Percentiles rank a stretch among this genome's conserved stretches.
Conservation (phyloP, 768 basidiomycete genomes). For the Cantharellus anzutake region DNA sequence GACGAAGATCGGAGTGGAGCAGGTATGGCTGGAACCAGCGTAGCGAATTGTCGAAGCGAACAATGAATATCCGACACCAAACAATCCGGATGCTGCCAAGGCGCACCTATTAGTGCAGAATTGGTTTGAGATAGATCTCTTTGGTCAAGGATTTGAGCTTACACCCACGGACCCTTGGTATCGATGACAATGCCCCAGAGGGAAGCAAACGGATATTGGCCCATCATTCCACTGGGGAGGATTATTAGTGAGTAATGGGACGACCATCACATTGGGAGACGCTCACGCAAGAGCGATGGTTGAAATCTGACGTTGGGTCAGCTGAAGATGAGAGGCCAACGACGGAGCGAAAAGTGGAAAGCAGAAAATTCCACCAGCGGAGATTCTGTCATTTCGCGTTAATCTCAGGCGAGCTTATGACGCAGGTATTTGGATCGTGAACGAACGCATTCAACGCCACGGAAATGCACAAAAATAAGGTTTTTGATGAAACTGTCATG, state of each 20-base stretch:
- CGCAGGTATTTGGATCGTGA: too few species aligned
- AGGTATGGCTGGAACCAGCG: neutral
- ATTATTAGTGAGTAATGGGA: slow-evolving; percentile 3
- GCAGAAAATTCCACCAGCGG: slow-evolving; percentile 61
- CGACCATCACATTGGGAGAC: slow-evolving; percentile 1
- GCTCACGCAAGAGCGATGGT: slow-evolving; percentile 59
- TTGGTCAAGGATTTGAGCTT: neutral
- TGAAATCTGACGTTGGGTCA: slow-evolving; percentile 60
- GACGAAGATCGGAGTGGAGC: slow-evolving; percentile 11
- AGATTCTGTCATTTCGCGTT: slow-evolving; percentile 27
- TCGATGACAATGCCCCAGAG: slow-evolving; percentile 53
- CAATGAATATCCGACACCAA: slow-evolving; percentile 38
- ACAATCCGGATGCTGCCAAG: slow-evolving; percentile 36
- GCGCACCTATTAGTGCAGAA: slow-evolving; percentile 28
- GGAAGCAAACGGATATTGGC: slow-evolving; percentile 61
- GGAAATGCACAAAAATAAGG: too few species aligned
- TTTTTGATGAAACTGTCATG: too few species aligned
- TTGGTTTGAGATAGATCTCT: neutral
- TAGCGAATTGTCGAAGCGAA: slow-evolving; percentile 31
- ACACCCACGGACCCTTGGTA: slow-evolving; percentile 38
- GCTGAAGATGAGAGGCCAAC: slow-evolving; percentile 35
- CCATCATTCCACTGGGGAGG: slow-evolving; percentile 47
- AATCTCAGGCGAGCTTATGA: too few species aligned
- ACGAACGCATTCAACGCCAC: too few species aligned
- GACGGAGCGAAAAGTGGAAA: slow-evolving; percentile 58